A percentile compares a stretch with the other conserved stretches of the same genome.
phyloP scores from a whole-genome alignment of 495 filamentous ascomycete species.

The Lepraria neglecta region DNA sequence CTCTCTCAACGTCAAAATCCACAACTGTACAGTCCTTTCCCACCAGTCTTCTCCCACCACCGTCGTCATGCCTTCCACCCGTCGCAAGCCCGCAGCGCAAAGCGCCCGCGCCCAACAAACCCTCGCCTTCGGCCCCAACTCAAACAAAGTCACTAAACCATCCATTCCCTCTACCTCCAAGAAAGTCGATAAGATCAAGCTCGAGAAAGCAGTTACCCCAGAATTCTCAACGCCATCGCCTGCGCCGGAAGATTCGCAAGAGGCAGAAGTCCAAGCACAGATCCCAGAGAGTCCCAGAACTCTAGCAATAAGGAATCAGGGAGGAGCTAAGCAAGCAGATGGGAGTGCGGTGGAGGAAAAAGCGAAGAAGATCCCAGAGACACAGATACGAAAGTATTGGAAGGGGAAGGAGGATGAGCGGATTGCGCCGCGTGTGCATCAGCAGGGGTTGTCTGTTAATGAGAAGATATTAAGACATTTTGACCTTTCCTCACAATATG shows the following conservation, averaged over 20 bases:
- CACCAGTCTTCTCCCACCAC: neutral
- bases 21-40: neutral
- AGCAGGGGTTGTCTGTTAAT: constrained; percentile 58
- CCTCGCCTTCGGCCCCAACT: constrained; percentile 62
- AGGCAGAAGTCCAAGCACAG: constrained; percentile 43
- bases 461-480: constrained; percentile 90
- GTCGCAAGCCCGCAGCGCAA: constrained; percentile 37
- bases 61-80: constrained; percentile 61
- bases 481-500: constrained; percentile 82
- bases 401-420: constrained; percentile 54
- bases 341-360: neutral
- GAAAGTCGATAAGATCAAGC: constrained; percentile 42
- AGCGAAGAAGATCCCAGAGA: constrained; percentile 55
- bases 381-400: constrained; percentile 70
- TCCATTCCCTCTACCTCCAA: constrained; percentile 37
- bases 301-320: constrained; percentile 63
- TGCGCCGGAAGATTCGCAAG: constrained; percentile 23
- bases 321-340: constrained; percentile 61
- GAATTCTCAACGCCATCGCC: constrained; percentile 43
- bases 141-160: constrained; percentile 68
- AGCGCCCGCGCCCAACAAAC: constrained; percentile 54
- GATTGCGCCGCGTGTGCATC: constrained; percentile 60
- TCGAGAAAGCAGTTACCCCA: constrained; percentile 40
- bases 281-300: constrained; percentile 68
- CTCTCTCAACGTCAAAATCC: neutral